phyloP scores from a whole-genome alignment of 2,329 filamentous ascomycete species.

The Phaeosphaeriaceae sp. region DNA sequence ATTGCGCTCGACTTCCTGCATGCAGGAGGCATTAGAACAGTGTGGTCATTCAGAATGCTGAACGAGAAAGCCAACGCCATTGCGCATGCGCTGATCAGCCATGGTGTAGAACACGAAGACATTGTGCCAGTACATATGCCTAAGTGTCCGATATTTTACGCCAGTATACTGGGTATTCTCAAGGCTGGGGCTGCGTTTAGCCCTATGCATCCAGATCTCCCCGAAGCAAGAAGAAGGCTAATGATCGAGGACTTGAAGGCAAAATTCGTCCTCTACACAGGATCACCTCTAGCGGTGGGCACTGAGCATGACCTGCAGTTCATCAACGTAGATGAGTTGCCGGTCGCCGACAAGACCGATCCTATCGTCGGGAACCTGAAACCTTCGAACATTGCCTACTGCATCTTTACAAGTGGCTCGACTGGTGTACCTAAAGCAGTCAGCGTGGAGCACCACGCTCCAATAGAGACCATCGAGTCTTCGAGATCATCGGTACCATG shows the following conservation, averaged over 20 bases:
- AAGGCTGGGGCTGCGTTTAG: slow-evolving; percentile 50
- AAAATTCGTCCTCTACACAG: slow-evolving; percentile 35
- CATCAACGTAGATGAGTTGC: slow-evolving; percentile 26
- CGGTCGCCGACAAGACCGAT: slow-evolving; percentile 21
- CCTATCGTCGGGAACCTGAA: slow-evolving; percentile 35
- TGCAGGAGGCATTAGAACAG: slow-evolving; percentile 32
- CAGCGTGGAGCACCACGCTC: slow-evolving; percentile 51
- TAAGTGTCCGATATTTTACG: slow-evolving; percentile 47
- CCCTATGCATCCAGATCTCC: slow-evolving; percentile 46
- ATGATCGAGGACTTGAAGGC: slow-evolving; percentile 46
- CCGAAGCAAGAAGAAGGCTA: slow-evolving; percentile 41
- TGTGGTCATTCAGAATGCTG: slow-evolving; percentile 44
- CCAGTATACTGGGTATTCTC: slow-evolving; percentile 49
- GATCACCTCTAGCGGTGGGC: background rate
- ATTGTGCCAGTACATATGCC: slow-evolving; percentile 45
- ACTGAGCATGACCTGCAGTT: slow-evolving; percentile 7
- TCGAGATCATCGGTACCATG: slow-evolving; percentile 51
- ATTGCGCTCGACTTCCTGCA: slow-evolving; percentile 51
- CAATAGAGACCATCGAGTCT: slow-evolving; percentile 52
- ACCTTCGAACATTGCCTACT: slow-evolving; percentile 49
- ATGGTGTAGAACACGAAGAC: slow-evolving; percentile 36
- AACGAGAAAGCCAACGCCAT: slow-evolving; percentile 44
- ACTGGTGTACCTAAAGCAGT: slow-evolving; percentile 56
- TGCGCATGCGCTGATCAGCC: slow-evolving; percentile 37
- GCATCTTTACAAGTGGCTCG: slow-evolving; percentile 55